These are phyloP conservation scores for Deakozyma indianensis DNA, from an alignment of 805 yeast species.

Conservation along the genomic window DNA sequence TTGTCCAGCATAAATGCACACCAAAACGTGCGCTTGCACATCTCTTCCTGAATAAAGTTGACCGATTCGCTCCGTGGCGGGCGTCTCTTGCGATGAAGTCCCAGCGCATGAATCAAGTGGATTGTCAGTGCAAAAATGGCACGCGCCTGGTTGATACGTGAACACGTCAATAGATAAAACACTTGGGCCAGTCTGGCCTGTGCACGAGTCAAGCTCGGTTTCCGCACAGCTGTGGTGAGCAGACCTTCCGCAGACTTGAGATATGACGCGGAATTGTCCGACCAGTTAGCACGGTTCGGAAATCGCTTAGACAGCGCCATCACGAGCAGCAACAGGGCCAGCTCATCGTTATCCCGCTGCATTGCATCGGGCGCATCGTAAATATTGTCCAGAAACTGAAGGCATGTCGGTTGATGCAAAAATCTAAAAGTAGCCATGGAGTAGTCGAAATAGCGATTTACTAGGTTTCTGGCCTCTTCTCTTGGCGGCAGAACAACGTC, in stretches of 20 bases:
- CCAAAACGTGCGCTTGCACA: not conserved
- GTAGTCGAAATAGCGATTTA: constrained; percentile 8
- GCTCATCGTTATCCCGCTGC: constrained; percentile 5
- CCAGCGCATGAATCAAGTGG: constrained; percentile 10
- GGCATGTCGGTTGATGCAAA: constrained; percentile 8
- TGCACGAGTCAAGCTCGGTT: constrained; percentile 7
- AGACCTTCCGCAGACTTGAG: constrained; percentile 8
- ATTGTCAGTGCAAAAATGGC: constrained; percentile 7
- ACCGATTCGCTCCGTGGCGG: not conserved
- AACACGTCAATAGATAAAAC: constrained; percentile 7
- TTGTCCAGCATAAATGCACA: constrained; percentile 2
- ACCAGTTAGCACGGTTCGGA: constrained; percentile 2
- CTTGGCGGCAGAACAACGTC: constrained; percentile 7
- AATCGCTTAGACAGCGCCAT: constrained; percentile 7
- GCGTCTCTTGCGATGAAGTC: constrained; percentile 6
- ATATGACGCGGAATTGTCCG: constrained; percentile 4
- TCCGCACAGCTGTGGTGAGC: constrained; percentile 6
- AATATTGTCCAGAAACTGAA: constrained; percentile 7
- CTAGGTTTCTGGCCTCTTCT: constrained; percentile 4
- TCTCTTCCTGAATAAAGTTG: constrained; percentile 7
- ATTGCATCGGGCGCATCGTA: constrained; percentile 5
- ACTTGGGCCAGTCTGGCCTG: constrained; percentile 9
- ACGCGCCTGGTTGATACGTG: constrained; percentile 9
- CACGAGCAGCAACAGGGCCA: constrained; percentile 6
- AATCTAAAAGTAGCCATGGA: constrained; percentile 9